phyloP scores from a whole-genome alignment of 495 filamentous ascomycete genomes.

The Astrothelium subdiscretum region DNA sequence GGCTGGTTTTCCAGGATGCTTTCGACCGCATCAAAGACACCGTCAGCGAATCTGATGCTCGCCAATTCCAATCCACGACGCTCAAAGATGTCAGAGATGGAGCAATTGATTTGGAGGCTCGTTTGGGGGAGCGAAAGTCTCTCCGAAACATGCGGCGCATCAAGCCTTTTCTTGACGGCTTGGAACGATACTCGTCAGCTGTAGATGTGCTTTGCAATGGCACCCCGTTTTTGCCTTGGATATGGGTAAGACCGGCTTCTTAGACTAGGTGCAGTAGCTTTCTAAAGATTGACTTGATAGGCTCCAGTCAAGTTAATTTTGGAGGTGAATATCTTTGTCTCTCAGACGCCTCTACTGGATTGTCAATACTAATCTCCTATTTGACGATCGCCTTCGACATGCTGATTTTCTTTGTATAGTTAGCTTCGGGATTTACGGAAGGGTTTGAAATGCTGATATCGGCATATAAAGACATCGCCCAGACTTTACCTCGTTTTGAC shows the following conservation, averaged over 20 bases:
- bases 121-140: neutral
- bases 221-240: neutral
- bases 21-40: neutral
- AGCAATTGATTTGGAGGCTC: neutral
- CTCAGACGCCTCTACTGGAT: neutral
- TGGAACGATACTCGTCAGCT: neutral
- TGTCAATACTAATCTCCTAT: neutral
- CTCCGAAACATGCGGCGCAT: conserved; percentile 1
- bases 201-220: neutral
- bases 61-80: neutral
- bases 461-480: conserved; percentile 6
- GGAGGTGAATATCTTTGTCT: neutral
- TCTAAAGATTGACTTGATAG: neutral
- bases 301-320: neutral
- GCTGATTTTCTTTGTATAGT: neutral
- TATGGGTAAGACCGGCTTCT: neutral
- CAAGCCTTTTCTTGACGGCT: neutral
- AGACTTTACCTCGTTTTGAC: conserved; percentile 7
- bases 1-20: neutral
- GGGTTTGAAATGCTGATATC: neutral
- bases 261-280: neutral
- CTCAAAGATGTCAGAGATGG: neutral
- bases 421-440: neutral
- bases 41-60: neutral
- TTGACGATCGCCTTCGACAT: neutral